Evolutionary conservation across 1,139 yeast genomes (phyloP), one percentile per base, ranked within the genome.

Genomic region (Geotrichum restrictum): DNA sequence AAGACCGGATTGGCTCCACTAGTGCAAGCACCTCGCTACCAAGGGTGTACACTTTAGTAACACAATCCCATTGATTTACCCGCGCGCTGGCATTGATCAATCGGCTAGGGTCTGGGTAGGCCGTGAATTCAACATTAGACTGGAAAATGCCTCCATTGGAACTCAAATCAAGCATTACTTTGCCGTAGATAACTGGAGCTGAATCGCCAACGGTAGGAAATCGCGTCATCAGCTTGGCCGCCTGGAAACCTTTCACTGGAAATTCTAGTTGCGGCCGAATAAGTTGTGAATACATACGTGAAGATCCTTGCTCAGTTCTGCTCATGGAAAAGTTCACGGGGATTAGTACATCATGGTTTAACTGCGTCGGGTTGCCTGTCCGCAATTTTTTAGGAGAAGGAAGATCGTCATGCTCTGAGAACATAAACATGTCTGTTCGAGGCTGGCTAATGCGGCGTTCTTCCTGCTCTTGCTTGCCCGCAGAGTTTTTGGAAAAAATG

Each of bases 231-330:
- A 69, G 56, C 33, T 57, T 57, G 22, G 60, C 57, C 46, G 65
- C 57, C 18, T 60, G 59, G 38, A 62, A 57, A 11, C 67, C 64
- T 36, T 60, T 60, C 31, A 62, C 47, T 5, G 72, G 72, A 13
- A 70, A 64, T 56, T 69, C 73, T 48, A 66, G 64, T 54, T 65
- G 68, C 8, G 72, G 68, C 3, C 72, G 65, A 45, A 68, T 62
- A 33, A 69, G 58, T 37, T 67, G 66, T 8, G 70, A 62, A 58
- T 64, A 69, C 13, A 49, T 34, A n/a, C n/a, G n/a, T n/a, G n/a
- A n/a, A n/a, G n/a, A n/a, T n/a, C n/a, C 29, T 27, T 53, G 56
- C n/a, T 22, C 4, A 3, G 38, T 11, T 18, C 39, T 32, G 3
- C 40, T 39, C 60, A 63, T 62, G 57, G 64, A 60, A 51, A 64